These are phyloP conservation scores for Ascochyta viciae-villosae DNA, from an alignment of 2,329 filamentous ascomycete species.

Conservation along the genomic window DNA sequence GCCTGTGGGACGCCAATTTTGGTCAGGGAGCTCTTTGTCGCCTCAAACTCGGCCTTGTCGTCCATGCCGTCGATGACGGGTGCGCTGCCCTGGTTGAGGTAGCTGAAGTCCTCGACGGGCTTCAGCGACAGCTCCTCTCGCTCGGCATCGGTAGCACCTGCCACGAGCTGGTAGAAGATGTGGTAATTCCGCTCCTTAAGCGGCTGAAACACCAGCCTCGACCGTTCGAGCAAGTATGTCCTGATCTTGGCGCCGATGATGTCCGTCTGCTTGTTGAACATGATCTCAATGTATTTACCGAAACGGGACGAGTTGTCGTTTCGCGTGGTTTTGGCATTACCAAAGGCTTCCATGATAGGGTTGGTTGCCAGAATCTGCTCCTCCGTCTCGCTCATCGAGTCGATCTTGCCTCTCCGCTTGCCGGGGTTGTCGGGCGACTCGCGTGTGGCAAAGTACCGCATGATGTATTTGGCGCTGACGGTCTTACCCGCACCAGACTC, in stretches of 20 bases:
- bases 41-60: slow-evolving; percentile 91
- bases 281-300: slow-evolving; percentile 99
- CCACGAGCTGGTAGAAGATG: slow-evolving; percentile 97
- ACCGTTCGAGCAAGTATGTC: slow-evolving; percentile 93
- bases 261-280: slow-evolving; percentile 94
- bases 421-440: slow-evolving; percentile 89
- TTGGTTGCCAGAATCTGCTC: slow-evolving; percentile 98
- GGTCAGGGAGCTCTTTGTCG: slow-evolving; percentile 82
- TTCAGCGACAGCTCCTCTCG: slow-evolving; percentile 79
- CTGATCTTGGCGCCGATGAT: slow-evolving; percentile 98
- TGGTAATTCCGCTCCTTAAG: slow-evolving; percentile 98
- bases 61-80: slow-evolving; percentile 93
- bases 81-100: slow-evolving; percentile 92
- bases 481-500: slow-evolving; percentile 99
- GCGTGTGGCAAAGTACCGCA: slow-evolving; percentile 98
- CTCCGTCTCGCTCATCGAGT: slow-evolving; percentile 96
- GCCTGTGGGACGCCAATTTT: slow-evolving; percentile 82
- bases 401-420: slow-evolving; percentile 75
- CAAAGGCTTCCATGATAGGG: slow-evolving; percentile 99
- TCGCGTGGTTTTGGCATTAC: slow-evolving; percentile 98
- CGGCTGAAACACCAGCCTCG: slow-evolving; percentile 94
- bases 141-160: slow-evolving; percentile 85
- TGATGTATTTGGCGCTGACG: slow-evolving; percentile 99
- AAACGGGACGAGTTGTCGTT: slow-evolving; percentile 99
- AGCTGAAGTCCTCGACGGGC: slow-evolving; percentile 90